These are phyloP conservation scores for Mucor racemosus DNA, from an alignment of 371 early-diverging fungal genomes.

Conservation along the genomic window DNA sequence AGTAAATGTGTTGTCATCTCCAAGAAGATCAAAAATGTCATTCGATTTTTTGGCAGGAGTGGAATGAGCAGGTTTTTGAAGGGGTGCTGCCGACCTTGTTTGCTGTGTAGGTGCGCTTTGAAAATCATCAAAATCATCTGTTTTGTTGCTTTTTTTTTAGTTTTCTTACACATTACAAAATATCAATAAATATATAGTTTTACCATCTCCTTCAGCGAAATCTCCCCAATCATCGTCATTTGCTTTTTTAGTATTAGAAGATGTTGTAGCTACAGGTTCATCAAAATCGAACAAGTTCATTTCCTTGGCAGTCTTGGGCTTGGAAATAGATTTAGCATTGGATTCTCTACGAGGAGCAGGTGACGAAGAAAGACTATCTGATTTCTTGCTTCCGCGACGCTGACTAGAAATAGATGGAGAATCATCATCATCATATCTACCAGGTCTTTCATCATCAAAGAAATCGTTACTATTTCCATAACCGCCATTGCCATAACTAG, in stretches of 20 bases:
- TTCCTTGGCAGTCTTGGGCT: slow-evolving; percentile 52
- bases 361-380: neutral
- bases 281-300: slow-evolving; percentile 63
- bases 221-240: slow-evolving; percentile 63
- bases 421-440: slow-evolving; percentile 23
- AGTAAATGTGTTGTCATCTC: slow-evolving; percentile 35
- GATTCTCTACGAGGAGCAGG: slow-evolving; percentile 7
- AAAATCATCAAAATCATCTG: slow-evolving; percentile 68
- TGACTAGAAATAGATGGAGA: slow-evolving; percentile 2
- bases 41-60: slow-evolving; percentile 19
- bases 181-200: slow-evolving; percentile 19
- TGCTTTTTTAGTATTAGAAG: neutral
- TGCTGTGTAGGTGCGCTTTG: slow-evolving; percentile 54
- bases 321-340: slow-evolving; percentile 5
- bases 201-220: slow-evolving; percentile 47
- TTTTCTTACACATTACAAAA: no score
- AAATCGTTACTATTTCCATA: slow-evolving; percentile 17
- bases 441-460: slow-evolving; percentile 24
- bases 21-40: slow-evolving; percentile 54
- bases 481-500: slow-evolving; percentile 18
- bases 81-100: neutral
- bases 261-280: slow-evolving; percentile 27
- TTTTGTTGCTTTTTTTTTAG: neutral
- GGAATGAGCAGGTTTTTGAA: neutral
- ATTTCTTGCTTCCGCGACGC: slow-evolving; percentile 1